Evolutionary conservation across 2,329 filamentous ascomycete species (phyloP).

Genomic region (Trichoderma guizhouense): DNA sequence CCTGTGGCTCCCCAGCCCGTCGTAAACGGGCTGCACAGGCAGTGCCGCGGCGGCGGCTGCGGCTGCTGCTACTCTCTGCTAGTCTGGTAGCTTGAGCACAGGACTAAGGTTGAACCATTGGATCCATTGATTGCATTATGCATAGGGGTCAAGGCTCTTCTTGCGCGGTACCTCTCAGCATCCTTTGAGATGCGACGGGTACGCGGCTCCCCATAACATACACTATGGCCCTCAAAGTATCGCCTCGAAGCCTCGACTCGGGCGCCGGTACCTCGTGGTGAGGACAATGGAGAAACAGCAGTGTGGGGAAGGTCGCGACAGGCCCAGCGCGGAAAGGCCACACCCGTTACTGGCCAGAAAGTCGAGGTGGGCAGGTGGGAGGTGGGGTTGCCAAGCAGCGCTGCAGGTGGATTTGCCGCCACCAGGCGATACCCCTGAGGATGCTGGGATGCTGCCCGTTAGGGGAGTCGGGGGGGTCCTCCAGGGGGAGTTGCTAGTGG

Average conservation of each 20-base stretch:
- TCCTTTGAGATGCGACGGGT: background rate
- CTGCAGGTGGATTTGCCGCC: slow-evolving; percentile 17
- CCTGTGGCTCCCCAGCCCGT: background rate
- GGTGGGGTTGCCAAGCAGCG: slow-evolving; percentile 8
- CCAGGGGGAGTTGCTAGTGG: background rate
- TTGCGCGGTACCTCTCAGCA: background rate
- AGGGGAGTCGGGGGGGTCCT: background rate
- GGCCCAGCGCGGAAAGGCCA: slow-evolving; percentile 16
- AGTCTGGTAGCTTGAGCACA: background rate
- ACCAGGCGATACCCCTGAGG: slow-evolving; percentile 13
- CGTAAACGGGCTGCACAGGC: background rate
- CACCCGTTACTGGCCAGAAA: slow-evolving; percentile 15
- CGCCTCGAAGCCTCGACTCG: background rate
- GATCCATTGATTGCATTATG: slow-evolving; percentile 1
- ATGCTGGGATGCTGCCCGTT: background rate
- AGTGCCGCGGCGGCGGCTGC: slow-evolving; percentile 1
- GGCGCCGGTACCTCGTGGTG: background rate
- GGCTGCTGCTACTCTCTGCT: background rate
- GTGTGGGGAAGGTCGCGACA: slow-evolving; percentile 19
- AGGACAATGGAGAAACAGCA: slow-evolving; percentile 18
- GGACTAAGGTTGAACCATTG: background rate
- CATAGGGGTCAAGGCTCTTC: slow-evolving; percentile 1
- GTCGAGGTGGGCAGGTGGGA: background rate
- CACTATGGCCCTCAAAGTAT: background rate
- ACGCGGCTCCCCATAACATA: background rate